These are phyloP conservation scores for Sphaerosporella brunnea DNA, from an alignment of 495 filamentous ascomycete genomes.

Conservation along the genomic window DNA sequence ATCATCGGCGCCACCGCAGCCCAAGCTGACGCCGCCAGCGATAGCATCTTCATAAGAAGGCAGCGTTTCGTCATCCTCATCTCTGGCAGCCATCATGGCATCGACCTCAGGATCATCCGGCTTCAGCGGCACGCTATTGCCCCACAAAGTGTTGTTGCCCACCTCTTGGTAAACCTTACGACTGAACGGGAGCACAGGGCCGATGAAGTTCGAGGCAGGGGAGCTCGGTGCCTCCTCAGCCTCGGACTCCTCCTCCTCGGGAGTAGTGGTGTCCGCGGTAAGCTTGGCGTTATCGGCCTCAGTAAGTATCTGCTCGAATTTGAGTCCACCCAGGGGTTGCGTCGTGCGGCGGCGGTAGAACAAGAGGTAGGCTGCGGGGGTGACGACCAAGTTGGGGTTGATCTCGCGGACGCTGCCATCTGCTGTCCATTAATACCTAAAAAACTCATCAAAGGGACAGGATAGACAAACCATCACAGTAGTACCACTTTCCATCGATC, in stretches of 20 bases:
- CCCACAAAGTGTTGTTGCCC: neutral
- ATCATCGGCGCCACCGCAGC: too few relatives aligned
- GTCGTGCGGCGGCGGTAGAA: constrained; percentile 84
- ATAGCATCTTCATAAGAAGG: neutral
- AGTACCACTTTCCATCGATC: constrained; percentile 69
- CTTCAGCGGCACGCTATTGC: neutral
- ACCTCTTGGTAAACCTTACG: neutral
- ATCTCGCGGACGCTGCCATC: constrained; percentile 48
- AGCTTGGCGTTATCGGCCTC: constrained; percentile 16
- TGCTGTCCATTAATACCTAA: constrained; percentile 27
- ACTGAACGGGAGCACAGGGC: neutral
- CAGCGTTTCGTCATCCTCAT: neutral
- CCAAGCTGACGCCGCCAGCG: neutral
- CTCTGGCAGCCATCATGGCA: neutral
- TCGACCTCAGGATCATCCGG: neutral
- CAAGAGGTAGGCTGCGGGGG: constrained; percentile 66
- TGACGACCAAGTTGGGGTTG: constrained; percentile 40
- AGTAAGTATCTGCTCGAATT: constrained; percentile 35
- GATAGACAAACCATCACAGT: constrained; percentile 66
- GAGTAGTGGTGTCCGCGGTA: neutral
- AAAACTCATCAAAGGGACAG: constrained; percentile 1
- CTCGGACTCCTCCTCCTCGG: neutral
- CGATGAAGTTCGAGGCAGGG: neutral
- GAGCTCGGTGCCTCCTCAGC: neutral
- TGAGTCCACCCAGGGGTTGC: constrained; percentile 55